A percentile compares a stretch with the other conserved stretches of the same genome.
phyloP scores from a whole-genome alignment of 2,329 filamentous ascomycete species.

The Cordyceps tenuipes region DNA sequence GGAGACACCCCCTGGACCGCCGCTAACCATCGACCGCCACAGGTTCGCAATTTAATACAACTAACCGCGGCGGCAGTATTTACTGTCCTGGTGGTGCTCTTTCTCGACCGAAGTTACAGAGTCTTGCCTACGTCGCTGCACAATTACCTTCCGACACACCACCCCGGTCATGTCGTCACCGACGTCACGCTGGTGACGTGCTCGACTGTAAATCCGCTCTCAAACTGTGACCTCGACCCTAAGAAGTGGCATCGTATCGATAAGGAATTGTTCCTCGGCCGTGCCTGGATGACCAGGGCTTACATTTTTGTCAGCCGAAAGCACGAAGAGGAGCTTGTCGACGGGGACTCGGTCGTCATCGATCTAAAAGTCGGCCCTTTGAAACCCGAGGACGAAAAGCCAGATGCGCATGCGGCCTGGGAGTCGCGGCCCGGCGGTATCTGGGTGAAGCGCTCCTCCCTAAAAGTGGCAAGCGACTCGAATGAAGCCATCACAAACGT shows the following conservation, averaged over 20 bases:
- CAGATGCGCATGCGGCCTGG: constrained; percentile 56
- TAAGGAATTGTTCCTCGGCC: constrained; percentile 78
- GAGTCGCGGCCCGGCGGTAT: constrained; percentile 68
- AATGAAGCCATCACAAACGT: constrained; percentile 68
- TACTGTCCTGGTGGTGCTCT: constrained; percentile 63
- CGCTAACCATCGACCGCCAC: constrained; percentile 11
- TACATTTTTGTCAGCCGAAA: constrained; percentile 78
- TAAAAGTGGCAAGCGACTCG: constrained; percentile 66
- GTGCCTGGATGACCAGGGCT: constrained; percentile 64
- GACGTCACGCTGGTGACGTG: constrained; percentile 75
- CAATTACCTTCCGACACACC: constrained; percentile 77
- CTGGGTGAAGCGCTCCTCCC: constrained; percentile 71
- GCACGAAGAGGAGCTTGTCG: constrained; percentile 71
- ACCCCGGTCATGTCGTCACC: constrained; percentile 75
- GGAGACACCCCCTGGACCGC: neutral
- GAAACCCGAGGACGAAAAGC: constrained; percentile 45
- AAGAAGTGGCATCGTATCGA: constrained; percentile 73
- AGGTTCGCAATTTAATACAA: constrained; percentile 67
- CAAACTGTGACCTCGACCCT: constrained; percentile 65
- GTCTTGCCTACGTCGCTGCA: constrained; percentile 81
- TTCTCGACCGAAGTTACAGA: constrained; percentile 82
- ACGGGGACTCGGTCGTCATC: constrained; percentile 69
- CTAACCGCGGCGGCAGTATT: constrained; percentile 57
- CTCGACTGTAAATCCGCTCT: constrained; percentile 64
- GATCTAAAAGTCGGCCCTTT: constrained; percentile 68